phyloP scores from a whole-genome alignment of 192 early-diverging fungal species.

The Entrophospora sp. region DNA sequence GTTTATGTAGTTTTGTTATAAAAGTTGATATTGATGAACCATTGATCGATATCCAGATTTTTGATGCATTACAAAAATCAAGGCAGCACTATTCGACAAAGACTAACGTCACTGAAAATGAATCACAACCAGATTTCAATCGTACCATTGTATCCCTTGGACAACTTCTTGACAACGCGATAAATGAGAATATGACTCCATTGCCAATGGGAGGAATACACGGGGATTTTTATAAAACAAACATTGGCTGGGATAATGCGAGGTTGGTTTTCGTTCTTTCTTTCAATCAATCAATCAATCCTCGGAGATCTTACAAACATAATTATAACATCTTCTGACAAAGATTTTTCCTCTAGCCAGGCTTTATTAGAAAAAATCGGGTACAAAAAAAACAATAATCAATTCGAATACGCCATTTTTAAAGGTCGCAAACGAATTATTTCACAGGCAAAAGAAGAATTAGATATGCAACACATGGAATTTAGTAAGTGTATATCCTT shows the following conservation, averaged over 20 bases:
- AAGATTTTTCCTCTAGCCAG: constrained; percentile 16
- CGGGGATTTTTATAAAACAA: neutral
- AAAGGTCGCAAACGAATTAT: neutral
- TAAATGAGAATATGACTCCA: neutral
- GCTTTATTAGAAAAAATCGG: constrained; percentile 2
- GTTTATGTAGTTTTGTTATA: neutral
- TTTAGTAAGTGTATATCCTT: neutral
- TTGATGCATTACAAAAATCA: neutral
- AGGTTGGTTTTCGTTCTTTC: too few relatives aligned
- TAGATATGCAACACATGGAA: neutral
- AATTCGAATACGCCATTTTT: neutral
- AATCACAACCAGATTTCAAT: neutral
- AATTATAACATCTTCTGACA: too few relatives aligned
- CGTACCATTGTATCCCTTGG: neutral
- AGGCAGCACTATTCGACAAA: neutral
- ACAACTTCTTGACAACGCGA: neutral
- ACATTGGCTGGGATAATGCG: neutral
- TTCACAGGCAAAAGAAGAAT: neutral
- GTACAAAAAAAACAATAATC: neutral
- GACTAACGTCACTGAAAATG: neutral
- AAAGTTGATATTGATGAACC: constrained; percentile 7
- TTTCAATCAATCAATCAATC: too few relatives aligned
- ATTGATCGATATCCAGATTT: neutral
- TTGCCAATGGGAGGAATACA: too few relatives aligned
- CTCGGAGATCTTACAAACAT: too few relatives aligned